A percentile compares a stretch with the other conserved stretches of the same genome.
Evolutionary conservation across 495 filamentous ascomycete species (phyloP).

Genomic region (Aspergillus asperescens): DNA sequence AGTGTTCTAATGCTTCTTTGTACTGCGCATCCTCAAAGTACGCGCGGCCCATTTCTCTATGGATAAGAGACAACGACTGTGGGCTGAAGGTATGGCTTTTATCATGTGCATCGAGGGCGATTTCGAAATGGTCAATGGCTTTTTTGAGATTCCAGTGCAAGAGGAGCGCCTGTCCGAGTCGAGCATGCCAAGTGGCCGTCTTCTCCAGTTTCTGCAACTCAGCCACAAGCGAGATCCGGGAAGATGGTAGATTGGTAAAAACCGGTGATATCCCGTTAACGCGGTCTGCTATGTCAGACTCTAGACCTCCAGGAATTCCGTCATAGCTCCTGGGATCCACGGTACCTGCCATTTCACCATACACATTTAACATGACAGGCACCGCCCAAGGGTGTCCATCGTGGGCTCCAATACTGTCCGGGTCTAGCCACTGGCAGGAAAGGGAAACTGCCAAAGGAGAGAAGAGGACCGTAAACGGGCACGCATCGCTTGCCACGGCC

Average conservation of each 20-base stretch:
- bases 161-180: conserved; percentile 7
- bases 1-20: not conserved
- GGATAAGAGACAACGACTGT: not conserved
- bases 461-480: conserved; percentile 4
- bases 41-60: conserved; percentile 2
- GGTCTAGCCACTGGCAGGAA: not conserved
- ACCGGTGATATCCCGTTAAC: no score
- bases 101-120: not conserved
- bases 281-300: no score
- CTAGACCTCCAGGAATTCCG: no score
- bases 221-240: no score
- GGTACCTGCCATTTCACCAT: not conserved
- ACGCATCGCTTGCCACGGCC: not conserved
- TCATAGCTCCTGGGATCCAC: no score
- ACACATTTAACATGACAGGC: not conserved
- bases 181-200: conserved; percentile 4
- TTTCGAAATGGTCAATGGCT: not conserved
- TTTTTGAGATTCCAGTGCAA: not conserved
- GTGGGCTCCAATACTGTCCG: not conserved
- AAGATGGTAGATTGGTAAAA: no score
- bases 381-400: not conserved
- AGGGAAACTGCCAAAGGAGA: not conserved
- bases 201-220: not conserved
- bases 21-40: not conserved
- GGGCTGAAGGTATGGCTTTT: not conserved